Evolutionary conservation across 371 early-diverging fungal genomes (phyloP).

Genomic region (Umbelopsis sp.): DNA sequence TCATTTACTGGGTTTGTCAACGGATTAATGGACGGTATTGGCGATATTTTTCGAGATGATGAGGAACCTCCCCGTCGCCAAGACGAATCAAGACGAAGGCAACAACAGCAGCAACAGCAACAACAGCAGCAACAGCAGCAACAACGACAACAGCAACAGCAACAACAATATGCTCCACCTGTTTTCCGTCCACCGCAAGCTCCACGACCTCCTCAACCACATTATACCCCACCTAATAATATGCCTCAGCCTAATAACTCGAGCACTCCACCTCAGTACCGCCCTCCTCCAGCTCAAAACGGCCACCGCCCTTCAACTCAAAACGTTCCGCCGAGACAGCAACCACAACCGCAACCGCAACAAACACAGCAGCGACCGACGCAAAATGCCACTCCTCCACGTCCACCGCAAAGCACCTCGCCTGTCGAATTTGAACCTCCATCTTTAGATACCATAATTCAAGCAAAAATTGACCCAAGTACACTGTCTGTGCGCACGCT

Average conservation of each 20-base stretch:
- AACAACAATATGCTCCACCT: slow-evolving; percentile 18
- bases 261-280: not conserved
- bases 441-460: slow-evolving; percentile 39
- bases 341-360: too few species aligned
- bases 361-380: too few species aligned
- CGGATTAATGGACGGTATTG: not conserved
- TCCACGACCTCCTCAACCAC: slow-evolving; percentile 10
- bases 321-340: too few species aligned
- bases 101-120: slow-evolving; percentile 15
- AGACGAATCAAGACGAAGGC: slow-evolving; percentile 18
- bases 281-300: slow-evolving; percentile 8
- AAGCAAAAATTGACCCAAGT: slow-evolving; percentile 43
- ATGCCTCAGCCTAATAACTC: slow-evolving; percentile 20
- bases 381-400: not conserved
- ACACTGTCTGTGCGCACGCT: slow-evolving; percentile 55
- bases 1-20: not conserved
- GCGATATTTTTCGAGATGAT: slow-evolving; percentile 10
- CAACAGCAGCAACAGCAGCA: too few species aligned
- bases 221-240: slow-evolving; percentile 16
- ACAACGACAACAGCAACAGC: not conserved
- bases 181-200: not conserved
- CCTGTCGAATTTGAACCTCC: slow-evolving; percentile 20
- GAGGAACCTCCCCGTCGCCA: slow-evolving; percentile 1
- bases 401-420: slow-evolving; percentile 2
- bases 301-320: too few species aligned